Conservation (phyloP, 257 asterid genomes). For the Solanum appendiculatum region DNA sequence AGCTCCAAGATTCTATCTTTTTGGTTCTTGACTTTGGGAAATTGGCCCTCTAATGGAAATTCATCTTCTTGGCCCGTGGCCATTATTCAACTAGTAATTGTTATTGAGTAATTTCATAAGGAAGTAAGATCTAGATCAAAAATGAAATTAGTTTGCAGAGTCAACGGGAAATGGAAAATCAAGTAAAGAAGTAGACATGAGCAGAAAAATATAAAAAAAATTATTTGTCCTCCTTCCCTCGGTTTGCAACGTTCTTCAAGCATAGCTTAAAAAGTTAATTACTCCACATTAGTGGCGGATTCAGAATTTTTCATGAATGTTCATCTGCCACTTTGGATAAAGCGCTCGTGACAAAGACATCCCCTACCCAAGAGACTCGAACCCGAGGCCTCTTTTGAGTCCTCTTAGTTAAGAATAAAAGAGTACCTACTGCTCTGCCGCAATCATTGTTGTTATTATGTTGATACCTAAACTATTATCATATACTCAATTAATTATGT, state of each 20-base stretch:
- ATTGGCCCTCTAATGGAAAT: constrained; percentile 10
- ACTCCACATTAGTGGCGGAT: no score
- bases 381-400: accelerated
- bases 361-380: background rate
- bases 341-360: no score
- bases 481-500: no score
- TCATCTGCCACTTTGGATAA: no score
- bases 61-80: constrained; percentile 22
- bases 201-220: background rate
- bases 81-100: constrained; percentile 7
- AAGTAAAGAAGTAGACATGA: background rate
- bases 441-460: accelerated
- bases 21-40: constrained; percentile 5
- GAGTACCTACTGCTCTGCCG: accelerated
- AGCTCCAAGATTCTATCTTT: constrained; percentile 9
- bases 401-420: accelerated
- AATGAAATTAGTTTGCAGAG: background rate
- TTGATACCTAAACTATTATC: no score
- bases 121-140: background rate
- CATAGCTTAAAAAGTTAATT: no score
- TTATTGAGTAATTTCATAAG: background rate
- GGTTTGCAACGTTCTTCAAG: background rate
- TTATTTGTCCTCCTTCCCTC: background rate
- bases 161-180: background rate
- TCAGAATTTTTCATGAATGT: no score